Evolutionary conservation across 2,329 filamentous ascomycete species (phyloP).

Genomic region (Aureobasidium uvarum): DNA sequence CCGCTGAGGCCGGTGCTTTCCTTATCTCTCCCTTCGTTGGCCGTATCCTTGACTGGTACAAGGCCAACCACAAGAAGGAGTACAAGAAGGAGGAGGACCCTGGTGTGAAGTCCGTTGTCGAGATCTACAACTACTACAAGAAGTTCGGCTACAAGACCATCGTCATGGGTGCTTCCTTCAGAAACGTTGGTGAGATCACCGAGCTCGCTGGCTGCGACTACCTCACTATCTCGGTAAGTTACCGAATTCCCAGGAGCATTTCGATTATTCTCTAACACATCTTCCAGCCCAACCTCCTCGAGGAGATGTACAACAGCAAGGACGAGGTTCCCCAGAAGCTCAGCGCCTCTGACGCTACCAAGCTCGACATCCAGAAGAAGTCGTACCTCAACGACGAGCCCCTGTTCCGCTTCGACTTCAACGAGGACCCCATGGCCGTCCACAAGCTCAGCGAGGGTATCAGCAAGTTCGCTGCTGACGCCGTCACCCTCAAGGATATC

Average conservation of each 20-base stretch:
- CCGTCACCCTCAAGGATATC: constrained; percentile 88
- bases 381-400: constrained; percentile 87
- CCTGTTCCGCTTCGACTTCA: constrained; percentile 97
- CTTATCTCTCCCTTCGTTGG: constrained; percentile 99
- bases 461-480: constrained; percentile 98
- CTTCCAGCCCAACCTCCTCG: constrained; percentile 78
- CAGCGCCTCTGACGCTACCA: constrained; percentile 62
- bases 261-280: constrained; percentile 29
- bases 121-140: constrained; percentile 99
- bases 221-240: constrained; percentile 87
- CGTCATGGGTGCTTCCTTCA: constrained; percentile 99
- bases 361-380: constrained; percentile 80
- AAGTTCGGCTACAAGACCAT: constrained; percentile 99
- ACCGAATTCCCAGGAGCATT: not conserved
- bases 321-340: constrained; percentile 90
- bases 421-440: constrained; percentile 98
- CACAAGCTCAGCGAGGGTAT: constrained; percentile 99
- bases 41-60: constrained; percentile 99
- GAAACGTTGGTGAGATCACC: constrained; percentile 93
- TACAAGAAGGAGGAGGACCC: constrained; percentile 89
- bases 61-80: constrained; percentile 91
- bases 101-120: constrained; percentile 88
- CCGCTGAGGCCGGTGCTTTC: constrained; percentile 91
- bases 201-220: constrained; percentile 99
- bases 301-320: constrained; percentile 85